A percentile compares a stretch with the other conserved stretches of the same genome.
phyloP scores from a whole-genome alignment of 306 rosid species.

The Rubus parviflorus region DNA sequence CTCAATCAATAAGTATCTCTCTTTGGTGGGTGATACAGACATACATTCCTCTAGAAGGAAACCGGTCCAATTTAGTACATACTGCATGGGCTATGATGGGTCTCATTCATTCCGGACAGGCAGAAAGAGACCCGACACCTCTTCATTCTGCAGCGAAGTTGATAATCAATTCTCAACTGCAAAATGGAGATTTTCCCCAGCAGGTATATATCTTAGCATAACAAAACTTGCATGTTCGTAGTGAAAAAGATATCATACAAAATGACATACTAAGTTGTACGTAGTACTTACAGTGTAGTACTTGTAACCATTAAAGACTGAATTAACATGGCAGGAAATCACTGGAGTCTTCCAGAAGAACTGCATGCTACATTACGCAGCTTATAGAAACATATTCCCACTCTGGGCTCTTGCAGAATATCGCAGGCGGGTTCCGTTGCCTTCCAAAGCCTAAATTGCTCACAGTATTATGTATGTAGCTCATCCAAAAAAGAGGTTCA shows the following conservation, averaged over 20 bases:
- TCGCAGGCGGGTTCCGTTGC: too few relatives aligned
- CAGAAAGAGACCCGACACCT: constrained; percentile 54
- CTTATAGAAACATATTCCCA: too few relatives aligned
- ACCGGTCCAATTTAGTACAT: constrained; percentile 57
- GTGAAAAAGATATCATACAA: too few relatives aligned
- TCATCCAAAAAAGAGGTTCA: not conserved
- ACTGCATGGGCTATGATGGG: constrained; percentile 84
- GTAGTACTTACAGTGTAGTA: too few relatives aligned
- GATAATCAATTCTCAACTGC: constrained; percentile 56
- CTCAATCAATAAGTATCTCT: not conserved
- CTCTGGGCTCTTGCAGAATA: too few relatives aligned
- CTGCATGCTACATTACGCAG: too few relatives aligned
- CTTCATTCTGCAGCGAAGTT: constrained; percentile 59
- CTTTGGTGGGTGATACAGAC: constrained; percentile 17
- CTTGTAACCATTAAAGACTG: too few relatives aligned
- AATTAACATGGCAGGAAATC: too few relatives aligned
- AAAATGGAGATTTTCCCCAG: constrained; percentile 71
- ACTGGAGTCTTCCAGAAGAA: too few relatives aligned
- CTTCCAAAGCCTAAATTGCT: too few relatives aligned
- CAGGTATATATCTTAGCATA: constrained; percentile 33
- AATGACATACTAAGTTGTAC: too few relatives aligned
- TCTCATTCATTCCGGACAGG: too few relatives aligned
- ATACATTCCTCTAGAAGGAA: constrained; percentile 52
- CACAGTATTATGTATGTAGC: not conserved
- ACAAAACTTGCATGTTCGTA: not conserved